Conservation (phyloP, 2,329 filamentous ascomycete genomes). For the Ceratocystiopsis brevicomis region DNA sequence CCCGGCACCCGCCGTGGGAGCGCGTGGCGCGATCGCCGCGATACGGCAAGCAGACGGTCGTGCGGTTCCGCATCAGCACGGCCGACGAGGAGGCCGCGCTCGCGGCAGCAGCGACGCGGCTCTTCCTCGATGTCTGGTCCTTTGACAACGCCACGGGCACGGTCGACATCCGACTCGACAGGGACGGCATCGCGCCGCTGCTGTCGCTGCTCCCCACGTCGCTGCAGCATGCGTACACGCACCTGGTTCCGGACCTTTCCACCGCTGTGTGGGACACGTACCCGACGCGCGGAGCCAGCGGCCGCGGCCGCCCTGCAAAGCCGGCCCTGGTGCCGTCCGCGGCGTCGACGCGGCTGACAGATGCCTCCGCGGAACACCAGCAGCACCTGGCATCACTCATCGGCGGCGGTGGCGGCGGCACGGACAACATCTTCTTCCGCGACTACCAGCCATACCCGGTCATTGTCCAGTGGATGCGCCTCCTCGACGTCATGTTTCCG, state of each 20-base stretch:
- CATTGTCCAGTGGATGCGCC: slow-evolving; percentile 53
- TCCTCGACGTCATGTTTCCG: slow-evolving; percentile 79
- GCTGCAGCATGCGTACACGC: slow-evolving; percentile 50
- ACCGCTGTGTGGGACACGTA: slow-evolving; percentile 62
- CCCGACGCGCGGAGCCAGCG: slow-evolving; percentile 20
- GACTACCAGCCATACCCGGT: slow-evolving; percentile 81
- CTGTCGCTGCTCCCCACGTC: slow-evolving; percentile 59
- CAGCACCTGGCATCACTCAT: slow-evolving; percentile 1
- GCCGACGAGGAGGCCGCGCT: slow-evolving; percentile 50
- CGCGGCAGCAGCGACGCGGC: slow-evolving; percentile 49
- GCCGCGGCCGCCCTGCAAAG: slow-evolving; percentile 13
- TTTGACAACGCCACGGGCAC: slow-evolving; percentile 48
- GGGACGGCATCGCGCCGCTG: slow-evolving; percentile 59
- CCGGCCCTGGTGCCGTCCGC: slow-evolving; percentile 10
- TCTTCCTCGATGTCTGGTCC: slow-evolving; percentile 84
- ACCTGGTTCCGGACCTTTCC: slow-evolving; percentile 64
- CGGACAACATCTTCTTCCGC: slow-evolving; percentile 71
- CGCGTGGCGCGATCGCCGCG: slow-evolving; percentile 14
- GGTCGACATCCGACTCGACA: slow-evolving; percentile 64
- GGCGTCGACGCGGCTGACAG: too few relatives aligned
- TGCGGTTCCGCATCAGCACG: slow-evolving; percentile 66
- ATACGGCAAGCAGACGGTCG: slow-evolving; percentile 69
- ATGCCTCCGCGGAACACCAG: too few relatives aligned
- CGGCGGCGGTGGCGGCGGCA: slow-evolving; percentile 8
- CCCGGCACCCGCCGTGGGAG: slow-evolving; percentile 3